These are phyloP conservation scores for Musa itinerans DNA, from an alignment of 176 grass and related monocot species.

Conservation along the genomic window DNA sequence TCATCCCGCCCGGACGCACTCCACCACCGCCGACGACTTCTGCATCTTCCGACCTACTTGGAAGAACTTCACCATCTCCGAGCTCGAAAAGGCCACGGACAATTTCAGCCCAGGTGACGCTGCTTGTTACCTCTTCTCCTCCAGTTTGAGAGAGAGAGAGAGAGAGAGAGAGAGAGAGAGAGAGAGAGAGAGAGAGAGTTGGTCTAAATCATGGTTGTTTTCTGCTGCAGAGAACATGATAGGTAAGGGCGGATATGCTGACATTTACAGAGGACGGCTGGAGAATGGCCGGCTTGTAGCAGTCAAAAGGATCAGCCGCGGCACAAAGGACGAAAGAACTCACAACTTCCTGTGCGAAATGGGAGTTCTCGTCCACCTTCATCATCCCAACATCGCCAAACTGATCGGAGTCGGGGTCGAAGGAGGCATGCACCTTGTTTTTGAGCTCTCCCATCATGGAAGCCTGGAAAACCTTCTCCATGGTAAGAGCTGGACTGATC, in stretches of 20 bases:
- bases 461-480: slow-evolving; percentile 58
- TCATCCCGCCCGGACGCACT: neutral
- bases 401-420: slow-evolving; percentile 62
- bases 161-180: too few species aligned
- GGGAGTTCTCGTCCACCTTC: slow-evolving; percentile 46
- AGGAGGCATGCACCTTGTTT: slow-evolving; percentile 68
- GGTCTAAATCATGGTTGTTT: too few species aligned
- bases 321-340: slow-evolving; percentile 14
- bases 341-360: slow-evolving; percentile 65
- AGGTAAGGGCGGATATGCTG: slow-evolving; percentile 51
- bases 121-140: neutral
- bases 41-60: slow-evolving; percentile 17
- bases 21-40: slow-evolving; percentile 5
- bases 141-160: too few species aligned
- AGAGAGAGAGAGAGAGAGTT: too few species aligned
- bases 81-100: slow-evolving; percentile 46
- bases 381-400: slow-evolving; percentile 61
- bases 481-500: slow-evolving; percentile 1
- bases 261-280: slow-evolving; percentile 53
- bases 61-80: slow-evolving; percentile 44
- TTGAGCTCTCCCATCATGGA: slow-evolving; percentile 53
- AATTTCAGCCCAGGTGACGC: slow-evolving; percentile 42
- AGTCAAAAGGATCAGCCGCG: slow-evolving; percentile 41
- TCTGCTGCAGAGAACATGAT: slow-evolving; percentile 38
- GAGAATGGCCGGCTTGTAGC: slow-evolving; percentile 46